Evolutionary conservation across 805 yeast genomes (phyloP).

Genomic region (Candida hungchunana): DNA sequence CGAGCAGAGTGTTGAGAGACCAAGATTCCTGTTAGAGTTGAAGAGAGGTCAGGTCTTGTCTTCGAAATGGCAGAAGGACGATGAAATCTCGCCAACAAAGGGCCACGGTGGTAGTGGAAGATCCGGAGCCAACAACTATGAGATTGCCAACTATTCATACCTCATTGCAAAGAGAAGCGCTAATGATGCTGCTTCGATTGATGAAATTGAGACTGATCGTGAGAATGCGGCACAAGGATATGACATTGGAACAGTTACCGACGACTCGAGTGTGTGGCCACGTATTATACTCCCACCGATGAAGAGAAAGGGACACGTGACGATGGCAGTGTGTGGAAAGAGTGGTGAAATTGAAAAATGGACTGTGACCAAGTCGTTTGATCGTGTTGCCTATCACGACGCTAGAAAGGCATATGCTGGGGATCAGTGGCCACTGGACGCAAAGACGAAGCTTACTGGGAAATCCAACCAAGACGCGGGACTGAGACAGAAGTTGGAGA

Average conservation of each 20-base stretch:
- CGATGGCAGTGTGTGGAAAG: conserved; percentile 73
- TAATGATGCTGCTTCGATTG: conserved; percentile 38
- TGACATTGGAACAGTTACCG: conserved; percentile 12
- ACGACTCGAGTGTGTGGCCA: conserved; percentile 50
- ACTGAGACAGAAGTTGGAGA: conserved; percentile 29
- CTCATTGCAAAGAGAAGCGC: conserved; percentile 60
- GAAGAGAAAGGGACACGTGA: conserved; percentile 79
- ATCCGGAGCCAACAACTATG: conserved; percentile 64
- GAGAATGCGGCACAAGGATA: conserved; percentile 26
- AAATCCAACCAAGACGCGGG: conserved; percentile 31
- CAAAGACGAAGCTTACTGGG: conserved; percentile 45
- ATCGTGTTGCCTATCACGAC: conserved; percentile 77
- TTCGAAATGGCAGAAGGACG: conserved; percentile 59
- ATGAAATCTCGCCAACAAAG: conserved; percentile 39
- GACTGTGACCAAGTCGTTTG: conserved; percentile 77
- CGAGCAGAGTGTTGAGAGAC: conserved; percentile 68
- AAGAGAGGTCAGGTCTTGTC: conserved; percentile 78
- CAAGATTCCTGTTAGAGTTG: conserved; percentile 74
- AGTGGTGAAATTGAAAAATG: conserved; percentile 81
- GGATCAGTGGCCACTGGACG: conserved; percentile 80
- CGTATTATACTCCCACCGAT: conserved; percentile 67
- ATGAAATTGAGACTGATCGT: conserved; percentile 38
- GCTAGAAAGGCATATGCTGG: conserved; percentile 83
- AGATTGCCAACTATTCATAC: conserved; percentile 69
- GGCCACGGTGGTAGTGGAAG: conserved; percentile 67